These are phyloP conservation scores for Litsea cubeba DNA, from an alignment of 164 flowering plant genomes.

Conservation along the genomic window DNA sequence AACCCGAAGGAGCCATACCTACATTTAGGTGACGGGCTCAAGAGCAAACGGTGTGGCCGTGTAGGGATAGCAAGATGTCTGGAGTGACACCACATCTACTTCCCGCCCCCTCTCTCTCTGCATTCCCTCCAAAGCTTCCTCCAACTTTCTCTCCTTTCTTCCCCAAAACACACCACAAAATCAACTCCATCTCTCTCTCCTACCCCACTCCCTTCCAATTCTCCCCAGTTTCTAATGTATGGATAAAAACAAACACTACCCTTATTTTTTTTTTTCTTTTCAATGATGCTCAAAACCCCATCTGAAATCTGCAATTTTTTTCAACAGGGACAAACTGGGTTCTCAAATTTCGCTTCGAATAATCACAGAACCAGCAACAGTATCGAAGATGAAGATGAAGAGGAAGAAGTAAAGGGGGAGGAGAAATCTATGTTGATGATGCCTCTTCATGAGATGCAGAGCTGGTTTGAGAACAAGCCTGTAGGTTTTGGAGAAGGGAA, in stretches of 20 bases:
- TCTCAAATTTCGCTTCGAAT: not conserved
- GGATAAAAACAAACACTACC: not conserved
- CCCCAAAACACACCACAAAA: not conserved
- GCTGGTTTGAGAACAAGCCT: conserved; percentile 66
- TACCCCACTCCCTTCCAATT: not conserved
- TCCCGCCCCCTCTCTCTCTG: not conserved
- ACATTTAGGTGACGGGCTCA: too few species aligned
- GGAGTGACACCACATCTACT: too few species aligned
- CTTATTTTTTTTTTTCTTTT: not conserved
- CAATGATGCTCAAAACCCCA: not conserved
- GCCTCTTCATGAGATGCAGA: conserved; percentile 49
- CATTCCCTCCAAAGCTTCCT: not conserved
- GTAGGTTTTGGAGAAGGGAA: conserved; percentile 84
- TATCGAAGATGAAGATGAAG: conserved; percentile 24
- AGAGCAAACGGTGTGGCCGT: too few species aligned
- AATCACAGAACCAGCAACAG: not conserved
- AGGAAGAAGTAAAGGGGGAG: conserved; percentile 23
- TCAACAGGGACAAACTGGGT: not conserved
- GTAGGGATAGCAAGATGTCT: too few species aligned
- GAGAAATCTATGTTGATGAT: conserved; percentile 42
- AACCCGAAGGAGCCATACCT: too few species aligned
- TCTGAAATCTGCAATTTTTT: not conserved
- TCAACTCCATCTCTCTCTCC: not conserved
- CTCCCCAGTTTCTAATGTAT: not conserved
- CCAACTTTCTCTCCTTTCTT: not conserved